Conservation (phyloP, 495 filamentous ascomycete genomes). For the Penicillium waksmanii region DNA sequence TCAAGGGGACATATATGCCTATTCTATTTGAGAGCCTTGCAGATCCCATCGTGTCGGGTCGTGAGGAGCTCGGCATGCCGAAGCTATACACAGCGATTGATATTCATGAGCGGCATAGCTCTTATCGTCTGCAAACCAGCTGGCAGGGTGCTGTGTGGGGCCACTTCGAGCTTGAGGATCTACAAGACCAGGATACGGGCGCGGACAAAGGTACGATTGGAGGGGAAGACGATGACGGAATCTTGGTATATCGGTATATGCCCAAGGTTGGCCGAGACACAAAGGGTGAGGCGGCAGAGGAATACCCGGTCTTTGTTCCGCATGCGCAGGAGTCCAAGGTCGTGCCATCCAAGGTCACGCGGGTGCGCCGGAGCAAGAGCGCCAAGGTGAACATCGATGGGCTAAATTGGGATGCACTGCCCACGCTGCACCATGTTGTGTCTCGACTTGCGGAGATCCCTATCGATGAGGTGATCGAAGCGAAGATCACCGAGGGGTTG, state of each 20-base stretch:
- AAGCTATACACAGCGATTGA: conserved; percentile 56
- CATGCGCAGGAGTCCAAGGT: conserved; percentile 39
- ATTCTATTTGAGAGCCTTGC: conserved; percentile 57
- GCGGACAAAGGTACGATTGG: conserved; percentile 33
- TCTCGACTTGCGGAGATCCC: conserved; percentile 54
- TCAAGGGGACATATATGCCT: conserved; percentile 56
- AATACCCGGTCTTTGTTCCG: conserved; percentile 50
- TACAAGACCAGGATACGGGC: conserved; percentile 36
- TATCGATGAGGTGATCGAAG: conserved; percentile 54
- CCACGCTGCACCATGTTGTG: conserved; percentile 59
- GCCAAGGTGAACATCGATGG: conserved; percentile 48
- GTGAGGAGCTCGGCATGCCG: conserved; percentile 62
- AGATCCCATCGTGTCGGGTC: conserved; percentile 55
- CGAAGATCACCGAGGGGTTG: conserved; percentile 52
- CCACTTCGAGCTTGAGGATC: conserved; percentile 42
- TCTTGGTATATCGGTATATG: conserved; percentile 51
- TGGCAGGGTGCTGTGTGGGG: conserved; percentile 54
- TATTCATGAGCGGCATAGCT: conserved; percentile 36
- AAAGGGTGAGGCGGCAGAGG: conserved; percentile 48
- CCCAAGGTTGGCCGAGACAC: conserved; percentile 45
- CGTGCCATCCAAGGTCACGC: conserved; percentile 36
- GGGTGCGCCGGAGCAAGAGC: conserved; percentile 39
- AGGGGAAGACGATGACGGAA: conserved; percentile 40
- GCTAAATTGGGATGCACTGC: conserved; percentile 52
- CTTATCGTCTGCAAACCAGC: conserved; percentile 44